These are phyloP conservation scores for Didymella glomerata DNA, from an alignment of 2,329 filamentous ascomycete genomes.

Conservation along the genomic window DNA sequence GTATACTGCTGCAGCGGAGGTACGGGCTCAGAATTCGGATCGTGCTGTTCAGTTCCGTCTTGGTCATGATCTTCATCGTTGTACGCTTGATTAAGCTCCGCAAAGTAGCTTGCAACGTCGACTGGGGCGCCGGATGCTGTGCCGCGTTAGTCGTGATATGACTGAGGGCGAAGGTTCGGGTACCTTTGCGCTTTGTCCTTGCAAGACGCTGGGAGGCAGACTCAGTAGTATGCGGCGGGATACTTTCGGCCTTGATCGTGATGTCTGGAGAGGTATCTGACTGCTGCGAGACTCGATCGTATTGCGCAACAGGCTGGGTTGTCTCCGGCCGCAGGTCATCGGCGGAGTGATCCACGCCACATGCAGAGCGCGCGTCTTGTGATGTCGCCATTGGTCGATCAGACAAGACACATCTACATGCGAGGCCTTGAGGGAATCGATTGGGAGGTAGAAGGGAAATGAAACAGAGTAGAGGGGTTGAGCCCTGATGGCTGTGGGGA, in stretches of 20 bases:
- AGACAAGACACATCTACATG: neutral
- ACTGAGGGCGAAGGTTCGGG: neutral
- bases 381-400: neutral
- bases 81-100: neutral
- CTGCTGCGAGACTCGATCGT: neutral
- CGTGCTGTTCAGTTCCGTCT: neutral
- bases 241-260: neutral
- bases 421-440: neutral
- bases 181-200: neutral
- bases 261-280: neutral
- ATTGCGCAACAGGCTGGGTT: neutral
- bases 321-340: neutral
- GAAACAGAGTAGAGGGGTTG: neutral
- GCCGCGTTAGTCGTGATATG: neutral
- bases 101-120: slow-evolving; percentile 1
- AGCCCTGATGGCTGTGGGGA: neutral
- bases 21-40: neutral
- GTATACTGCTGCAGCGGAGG: neutral
- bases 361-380: neutral
- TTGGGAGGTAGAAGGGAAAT: neutral
- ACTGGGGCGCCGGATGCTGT: neutral
- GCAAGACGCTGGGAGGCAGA: neutral
- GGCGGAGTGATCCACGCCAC: neutral
- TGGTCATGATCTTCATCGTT: neutral
- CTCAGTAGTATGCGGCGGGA: neutral